A percentile compares a stretch with the other conserved stretches of the same genome.
phyloP scores from a whole-genome alignment of 331 rosid genomes.

The Malus hybrid region DNA sequence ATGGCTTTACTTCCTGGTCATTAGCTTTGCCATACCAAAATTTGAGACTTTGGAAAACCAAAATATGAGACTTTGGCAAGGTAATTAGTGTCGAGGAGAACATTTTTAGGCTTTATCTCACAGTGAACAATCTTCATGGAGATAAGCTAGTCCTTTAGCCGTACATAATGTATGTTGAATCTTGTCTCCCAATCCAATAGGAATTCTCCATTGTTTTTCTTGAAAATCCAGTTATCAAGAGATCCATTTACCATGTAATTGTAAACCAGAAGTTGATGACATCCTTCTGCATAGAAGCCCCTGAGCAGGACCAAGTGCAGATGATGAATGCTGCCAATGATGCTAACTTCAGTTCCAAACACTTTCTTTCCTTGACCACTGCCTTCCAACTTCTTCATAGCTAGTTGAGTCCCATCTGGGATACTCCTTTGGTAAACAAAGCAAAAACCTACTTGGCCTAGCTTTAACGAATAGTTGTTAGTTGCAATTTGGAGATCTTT shows the following conservation, averaged over 20 bases:
- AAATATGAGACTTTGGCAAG: slow-evolving; percentile 31
- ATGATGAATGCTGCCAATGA: slow-evolving; percentile 94
- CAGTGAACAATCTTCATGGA: slow-evolving; percentile 32
- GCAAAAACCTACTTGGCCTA: slow-evolving; percentile 92
- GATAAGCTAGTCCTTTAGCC: slow-evolving; percentile 35
- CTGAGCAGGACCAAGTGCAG: slow-evolving; percentile 65
- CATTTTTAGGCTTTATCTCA: slow-evolving; percentile 34
- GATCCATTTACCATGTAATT: slow-evolving; percentile 64
- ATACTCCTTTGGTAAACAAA: slow-evolving; percentile 76
- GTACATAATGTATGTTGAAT: slow-evolving; percentile 26
- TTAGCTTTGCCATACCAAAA: slow-evolving; percentile 33
- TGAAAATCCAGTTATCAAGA: slow-evolving; percentile 29
- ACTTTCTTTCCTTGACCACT: slow-evolving; percentile 93
- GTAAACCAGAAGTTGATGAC: slow-evolving; percentile 71
- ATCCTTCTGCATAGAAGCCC: slow-evolving; percentile 86
- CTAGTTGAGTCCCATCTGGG: slow-evolving; percentile 64
- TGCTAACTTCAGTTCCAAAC: slow-evolving; percentile 93
- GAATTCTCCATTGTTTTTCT: slow-evolving; percentile 7
- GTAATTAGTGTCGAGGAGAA: slow-evolving; percentile 22
- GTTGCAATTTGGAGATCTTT: slow-evolving; percentile 69
- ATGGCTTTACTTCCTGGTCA: slow-evolving; percentile 33
- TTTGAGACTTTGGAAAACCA: slow-evolving; percentile 34
- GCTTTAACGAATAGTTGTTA: slow-evolving; percentile 62
- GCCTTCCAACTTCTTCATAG: slow-evolving; percentile 83
- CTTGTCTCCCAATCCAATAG: slow-evolving; percentile 24